Conservation (phyloP, 2,329 filamentous ascomycete genomes). For the Pseudogymnoascus sp. region DNA sequence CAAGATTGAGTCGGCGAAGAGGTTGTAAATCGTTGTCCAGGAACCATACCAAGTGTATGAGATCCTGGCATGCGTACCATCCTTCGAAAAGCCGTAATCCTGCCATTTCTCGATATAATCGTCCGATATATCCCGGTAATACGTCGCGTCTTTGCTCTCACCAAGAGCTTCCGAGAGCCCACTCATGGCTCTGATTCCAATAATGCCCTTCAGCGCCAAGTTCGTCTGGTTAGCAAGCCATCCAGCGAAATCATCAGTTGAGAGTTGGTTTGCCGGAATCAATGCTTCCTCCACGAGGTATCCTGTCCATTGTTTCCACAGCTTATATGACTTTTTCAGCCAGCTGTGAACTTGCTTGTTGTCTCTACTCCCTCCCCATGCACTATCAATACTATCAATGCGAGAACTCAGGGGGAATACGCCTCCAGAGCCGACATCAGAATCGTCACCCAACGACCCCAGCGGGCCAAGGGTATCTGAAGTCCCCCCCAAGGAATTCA, state of each 20-base stretch:
- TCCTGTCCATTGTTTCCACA: conserved; percentile 63
- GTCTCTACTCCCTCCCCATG: conserved; percentile 50
- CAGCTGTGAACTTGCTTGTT: conserved; percentile 51
- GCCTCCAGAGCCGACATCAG: conserved; percentile 20
- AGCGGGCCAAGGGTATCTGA: neutral
- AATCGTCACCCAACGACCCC: conserved; percentile 7
- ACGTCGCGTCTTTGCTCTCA: conserved; percentile 44
- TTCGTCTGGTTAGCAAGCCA: conserved; percentile 63
- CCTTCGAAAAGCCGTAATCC: conserved; percentile 54
- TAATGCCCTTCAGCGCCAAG: conserved; percentile 66
- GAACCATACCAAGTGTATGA: conserved; percentile 67
- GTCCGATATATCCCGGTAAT: conserved; percentile 54
- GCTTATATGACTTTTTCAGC: conserved; percentile 50
- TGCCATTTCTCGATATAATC: conserved; percentile 59
- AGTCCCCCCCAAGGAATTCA: conserved; percentile 53
- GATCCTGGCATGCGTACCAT: conserved; percentile 59
- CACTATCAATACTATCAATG: conserved; percentile 50
- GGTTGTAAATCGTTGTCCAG: conserved; percentile 66
- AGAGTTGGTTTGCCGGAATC: conserved; percentile 58
- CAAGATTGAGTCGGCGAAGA: conserved; percentile 63
- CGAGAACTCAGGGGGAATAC: conserved; percentile 31
- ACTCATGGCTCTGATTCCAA: conserved; percentile 71
- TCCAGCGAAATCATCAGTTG: conserved; percentile 63
- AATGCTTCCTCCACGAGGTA: conserved; percentile 58
- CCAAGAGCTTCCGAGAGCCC: conserved; percentile 52